Percentiles rank a stretch among this genome's conserved stretches.
These are phyloP conservation scores for Solanum microdontum DNA, from an alignment of 257 asterid species.

Conservation along the genomic window DNA sequence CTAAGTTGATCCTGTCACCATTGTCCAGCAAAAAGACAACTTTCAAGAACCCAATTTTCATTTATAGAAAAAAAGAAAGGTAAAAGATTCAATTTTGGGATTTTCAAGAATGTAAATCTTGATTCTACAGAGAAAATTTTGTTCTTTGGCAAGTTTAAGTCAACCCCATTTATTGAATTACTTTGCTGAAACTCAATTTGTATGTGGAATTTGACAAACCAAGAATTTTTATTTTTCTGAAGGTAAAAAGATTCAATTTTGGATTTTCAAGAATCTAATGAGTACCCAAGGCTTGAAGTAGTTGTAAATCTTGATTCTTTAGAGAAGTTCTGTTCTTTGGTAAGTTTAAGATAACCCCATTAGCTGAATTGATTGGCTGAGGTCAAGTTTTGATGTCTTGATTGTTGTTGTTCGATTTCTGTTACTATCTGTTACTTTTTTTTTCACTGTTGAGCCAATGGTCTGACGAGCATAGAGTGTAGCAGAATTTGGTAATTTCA, in stretches of 20 bases:
- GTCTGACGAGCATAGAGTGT: not conserved
- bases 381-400: not conserved
- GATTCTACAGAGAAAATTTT: not conserved
- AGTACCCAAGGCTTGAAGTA: not conserved
- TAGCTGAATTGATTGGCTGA: not conserved
- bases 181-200: not conserved
- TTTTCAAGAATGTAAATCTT: not conserved
- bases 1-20: not conserved
- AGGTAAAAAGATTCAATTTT: not conserved
- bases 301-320: not conserved
- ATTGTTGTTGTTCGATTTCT: not conserved
- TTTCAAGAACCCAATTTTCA: not conserved
- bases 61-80: not conserved
- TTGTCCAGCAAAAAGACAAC: not conserved
- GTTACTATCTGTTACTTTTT: not conserved
- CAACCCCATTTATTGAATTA: not conserved
- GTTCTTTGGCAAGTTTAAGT: not conserved
- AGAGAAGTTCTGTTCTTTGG: not conserved
- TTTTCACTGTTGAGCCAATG: not conserved
- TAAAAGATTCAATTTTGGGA: not conserved
- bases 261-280: not conserved
- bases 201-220: not conserved
- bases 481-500: not conserved
- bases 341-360: not conserved
- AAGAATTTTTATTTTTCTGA: not conserved